Conservation (phyloP, 1,139 yeast species). For the Pichia sorboxylosa region DNA sequence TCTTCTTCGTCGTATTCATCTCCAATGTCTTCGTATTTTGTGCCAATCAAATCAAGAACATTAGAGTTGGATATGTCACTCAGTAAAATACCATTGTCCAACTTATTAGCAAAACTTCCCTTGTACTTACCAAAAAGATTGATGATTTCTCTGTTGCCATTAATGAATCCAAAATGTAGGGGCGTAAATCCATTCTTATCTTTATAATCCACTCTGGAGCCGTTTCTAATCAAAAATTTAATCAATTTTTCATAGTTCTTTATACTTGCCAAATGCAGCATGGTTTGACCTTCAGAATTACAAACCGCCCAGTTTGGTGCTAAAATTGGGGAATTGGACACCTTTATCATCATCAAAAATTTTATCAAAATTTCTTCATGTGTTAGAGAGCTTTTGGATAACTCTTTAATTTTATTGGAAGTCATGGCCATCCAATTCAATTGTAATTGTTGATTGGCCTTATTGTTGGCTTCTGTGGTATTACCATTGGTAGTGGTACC, state of each 20-base stretch:
- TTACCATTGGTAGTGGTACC: conserved; percentile 4
- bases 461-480: conserved; percentile 2
- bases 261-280: conserved; percentile 72
- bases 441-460: conserved; percentile 17
- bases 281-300: conserved; percentile 73
- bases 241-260: conserved; percentile 58
- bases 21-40: not conserved
- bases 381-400: conserved; percentile 33
- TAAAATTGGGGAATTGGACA: conserved; percentile 47
- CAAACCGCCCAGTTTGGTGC: conserved; percentile 73
- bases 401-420: conserved; percentile 33
- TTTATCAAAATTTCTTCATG: conserved; percentile 51
- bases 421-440: conserved; percentile 32
- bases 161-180: conserved; percentile 70
- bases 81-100: conserved; percentile 42
- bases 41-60: conserved; percentile 43
- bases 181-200: conserved; percentile 83
- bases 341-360: conserved; percentile 52
- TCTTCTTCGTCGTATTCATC: conserved; percentile 5
- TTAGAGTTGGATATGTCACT: conserved; percentile 51
- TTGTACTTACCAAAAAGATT: conserved; percentile 47
- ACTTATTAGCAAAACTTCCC: conserved; percentile 48
- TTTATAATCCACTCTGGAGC: conserved; percentile 64
- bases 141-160: conserved; percentile 58
- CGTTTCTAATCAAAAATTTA: conserved; percentile 56